Evolutionary conservation across 2,329 filamentous ascomycete species (phyloP).

Genomic region (Knoxdaviesia proteae): DNA sequence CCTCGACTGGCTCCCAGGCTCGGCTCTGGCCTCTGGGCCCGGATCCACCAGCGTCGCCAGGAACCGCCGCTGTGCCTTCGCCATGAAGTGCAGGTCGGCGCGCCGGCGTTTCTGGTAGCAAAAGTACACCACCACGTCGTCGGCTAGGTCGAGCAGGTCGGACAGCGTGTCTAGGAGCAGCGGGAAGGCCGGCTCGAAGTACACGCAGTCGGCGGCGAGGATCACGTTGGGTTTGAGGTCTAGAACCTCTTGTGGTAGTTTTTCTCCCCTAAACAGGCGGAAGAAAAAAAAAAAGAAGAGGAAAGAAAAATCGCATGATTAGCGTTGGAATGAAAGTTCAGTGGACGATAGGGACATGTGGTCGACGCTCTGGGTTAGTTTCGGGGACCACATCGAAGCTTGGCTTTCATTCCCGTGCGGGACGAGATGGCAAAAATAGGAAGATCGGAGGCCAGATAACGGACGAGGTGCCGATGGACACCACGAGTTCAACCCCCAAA

Average conservation of each 20-base stretch:
- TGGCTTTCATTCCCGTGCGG: not conserved
- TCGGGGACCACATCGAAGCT: not conserved
- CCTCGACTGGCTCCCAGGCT: slow-evolving; percentile 34
- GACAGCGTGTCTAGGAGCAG: slow-evolving; percentile 60
- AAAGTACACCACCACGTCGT: slow-evolving; percentile 47
- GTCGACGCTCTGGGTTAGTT: not conserved
- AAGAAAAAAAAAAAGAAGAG: slow-evolving; percentile 1
- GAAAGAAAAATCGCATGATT: slow-evolving; percentile 4
- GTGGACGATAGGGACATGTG: not conserved
- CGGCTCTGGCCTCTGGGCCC: slow-evolving; percentile 33
- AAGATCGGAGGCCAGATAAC: not conserved
- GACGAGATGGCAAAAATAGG: not conserved
- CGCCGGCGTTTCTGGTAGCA: slow-evolving; percentile 87
- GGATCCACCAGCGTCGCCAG: slow-evolving; percentile 26
- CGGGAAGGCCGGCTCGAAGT: slow-evolving; percentile 90
- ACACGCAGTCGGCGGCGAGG: slow-evolving; percentile 90
- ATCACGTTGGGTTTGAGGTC: slow-evolving; percentile 53
- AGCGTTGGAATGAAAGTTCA: not conserved
- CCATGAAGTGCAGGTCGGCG: slow-evolving; percentile 58
- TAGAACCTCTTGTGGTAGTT: slow-evolving; percentile 29
- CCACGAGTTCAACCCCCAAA: too few relatives aligned
- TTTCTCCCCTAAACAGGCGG: slow-evolving; percentile 29
- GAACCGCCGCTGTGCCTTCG: slow-evolving; percentile 47
- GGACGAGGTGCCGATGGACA: too few relatives aligned
- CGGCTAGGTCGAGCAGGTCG: slow-evolving; percentile 53